phyloP scores from a whole-genome alignment of 495 filamentous ascomycete species.

The Penicillium canariense region DNA sequence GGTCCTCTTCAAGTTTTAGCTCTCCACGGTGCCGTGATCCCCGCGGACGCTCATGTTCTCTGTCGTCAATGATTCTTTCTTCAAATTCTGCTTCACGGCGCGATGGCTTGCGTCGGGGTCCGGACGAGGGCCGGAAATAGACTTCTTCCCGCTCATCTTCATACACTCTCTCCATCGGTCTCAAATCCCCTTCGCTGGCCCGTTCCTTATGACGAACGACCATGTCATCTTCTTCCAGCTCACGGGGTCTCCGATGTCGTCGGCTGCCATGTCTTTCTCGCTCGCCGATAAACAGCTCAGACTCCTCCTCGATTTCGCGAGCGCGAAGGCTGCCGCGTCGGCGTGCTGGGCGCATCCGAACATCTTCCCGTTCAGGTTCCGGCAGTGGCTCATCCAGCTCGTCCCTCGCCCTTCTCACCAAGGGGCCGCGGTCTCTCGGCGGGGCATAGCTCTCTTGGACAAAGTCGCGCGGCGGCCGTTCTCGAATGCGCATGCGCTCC shows the following conservation, averaged over 20 bases:
- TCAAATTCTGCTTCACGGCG: slow-evolving; percentile 10
- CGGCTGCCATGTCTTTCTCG: slow-evolving; percentile 23
- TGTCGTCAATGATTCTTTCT: slow-evolving; percentile 12
- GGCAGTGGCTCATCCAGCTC: slow-evolving; percentile 21
- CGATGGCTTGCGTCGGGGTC: slow-evolving; percentile 10
- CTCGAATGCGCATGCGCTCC: slow-evolving; percentile 33
- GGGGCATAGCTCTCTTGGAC: slow-evolving; percentile 21
- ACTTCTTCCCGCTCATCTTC: slow-evolving; percentile 24
- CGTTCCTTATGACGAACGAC: slow-evolving; percentile 24
- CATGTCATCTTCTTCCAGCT: slow-evolving; percentile 29
- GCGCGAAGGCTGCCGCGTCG: slow-evolving; percentile 8
- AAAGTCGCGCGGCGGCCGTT: slow-evolving; percentile 28
- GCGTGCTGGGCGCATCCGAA: slow-evolving; percentile 20
- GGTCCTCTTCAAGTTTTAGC: slow-evolving; percentile 10
- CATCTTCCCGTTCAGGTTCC: slow-evolving; percentile 31
- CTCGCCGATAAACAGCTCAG: slow-evolving; percentile 19
- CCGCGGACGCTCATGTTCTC: slow-evolving; percentile 4
- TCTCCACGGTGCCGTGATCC: neutral
- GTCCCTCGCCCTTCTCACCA: slow-evolving; percentile 24
- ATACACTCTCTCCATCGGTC: slow-evolving; percentile 20
- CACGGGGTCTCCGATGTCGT: slow-evolving; percentile 22
- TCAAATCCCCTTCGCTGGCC: slow-evolving; percentile 29
- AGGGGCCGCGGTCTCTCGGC: slow-evolving; percentile 21
- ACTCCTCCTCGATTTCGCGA: slow-evolving; percentile 29
- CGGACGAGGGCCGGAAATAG: slow-evolving; percentile 9